Percentiles rank a stretch among this genome's conserved stretches.
Evolutionary conservation across 306 rosid species (phyloP).

Genomic region (Acacia confusa): DNA sequence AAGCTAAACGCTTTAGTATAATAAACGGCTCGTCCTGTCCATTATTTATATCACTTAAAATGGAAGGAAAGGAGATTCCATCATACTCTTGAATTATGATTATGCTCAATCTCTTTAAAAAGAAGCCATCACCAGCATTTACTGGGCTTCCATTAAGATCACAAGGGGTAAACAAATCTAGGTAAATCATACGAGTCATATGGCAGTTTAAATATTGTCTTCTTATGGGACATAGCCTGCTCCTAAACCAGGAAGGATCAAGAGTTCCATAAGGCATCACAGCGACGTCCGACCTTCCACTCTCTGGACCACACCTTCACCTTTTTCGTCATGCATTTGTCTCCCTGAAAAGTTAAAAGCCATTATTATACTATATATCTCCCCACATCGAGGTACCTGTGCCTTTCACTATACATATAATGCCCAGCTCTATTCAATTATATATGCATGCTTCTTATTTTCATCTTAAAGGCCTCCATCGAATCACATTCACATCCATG

Average conservation of each 20-base stretch:
- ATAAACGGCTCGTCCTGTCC: no score
- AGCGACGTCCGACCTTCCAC: constrained; percentile 25
- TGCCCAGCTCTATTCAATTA: background rate
- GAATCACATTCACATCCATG: background rate
- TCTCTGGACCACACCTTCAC: background rate
- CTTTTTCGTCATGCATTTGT: background rate
- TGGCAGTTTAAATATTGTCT: background rate
- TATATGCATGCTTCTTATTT: background rate
- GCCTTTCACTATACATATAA: constrained; percentile 8
- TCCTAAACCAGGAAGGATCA: background rate
- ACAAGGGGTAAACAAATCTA: no score
- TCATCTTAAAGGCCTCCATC: background rate
- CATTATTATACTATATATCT: background rate
- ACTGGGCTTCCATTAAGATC: background rate
- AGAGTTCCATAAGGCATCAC: background rate
- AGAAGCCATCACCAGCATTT: background rate
- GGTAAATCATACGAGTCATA: background rate
- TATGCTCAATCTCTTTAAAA: no score
- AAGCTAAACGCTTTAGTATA: no score
- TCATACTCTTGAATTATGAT: no score
- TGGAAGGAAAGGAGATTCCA: no score
- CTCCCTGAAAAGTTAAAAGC: constrained; percentile 4
- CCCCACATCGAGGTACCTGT: background rate
- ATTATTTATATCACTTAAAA: no score
- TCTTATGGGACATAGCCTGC: background rate